A percentile compares a stretch with the other conserved stretches of the same genome.
These are phyloP conservation scores for Aspergillus sergii DNA, from an alignment of 2,329 filamentous ascomycete species.

Conservation along the genomic window DNA sequence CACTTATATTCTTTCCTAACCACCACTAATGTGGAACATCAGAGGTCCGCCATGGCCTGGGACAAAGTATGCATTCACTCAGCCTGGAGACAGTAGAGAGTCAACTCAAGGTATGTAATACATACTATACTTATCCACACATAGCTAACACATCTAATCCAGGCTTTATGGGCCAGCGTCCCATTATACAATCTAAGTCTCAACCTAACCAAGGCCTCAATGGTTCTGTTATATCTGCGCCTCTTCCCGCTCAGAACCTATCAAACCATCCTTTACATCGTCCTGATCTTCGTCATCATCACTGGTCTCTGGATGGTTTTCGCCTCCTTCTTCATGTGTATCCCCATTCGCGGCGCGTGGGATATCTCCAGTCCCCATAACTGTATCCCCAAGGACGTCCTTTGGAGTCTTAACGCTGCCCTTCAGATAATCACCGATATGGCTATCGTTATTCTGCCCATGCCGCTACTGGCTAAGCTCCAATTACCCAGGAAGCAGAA, in stretches of 20 bases:
- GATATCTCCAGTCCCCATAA: not conserved
- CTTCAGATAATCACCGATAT: constrained; percentile 32
- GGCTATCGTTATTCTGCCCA: constrained; percentile 28
- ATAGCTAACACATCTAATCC: not conserved
- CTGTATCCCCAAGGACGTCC: constrained; percentile 23
- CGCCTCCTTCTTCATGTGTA: constrained; percentile 30
- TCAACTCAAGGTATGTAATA: constrained; percentile 27
- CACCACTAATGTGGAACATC: not conserved
- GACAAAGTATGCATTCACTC: constrained; percentile 10
- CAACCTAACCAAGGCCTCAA: constrained; percentile 36
- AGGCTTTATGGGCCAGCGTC: constrained; percentile 37
- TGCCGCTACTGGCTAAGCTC: constrained; percentile 27
- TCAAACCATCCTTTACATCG: constrained; percentile 17
- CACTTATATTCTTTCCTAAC: not conserved
- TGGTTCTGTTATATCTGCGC: constrained; percentile 33
- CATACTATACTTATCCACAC: not conserved
- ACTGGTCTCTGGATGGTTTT: constrained; percentile 32
- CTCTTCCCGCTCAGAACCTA: constrained; percentile 31
- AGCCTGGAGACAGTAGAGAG: not conserved
- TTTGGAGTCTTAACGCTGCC: constrained; percentile 34
- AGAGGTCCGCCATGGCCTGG: constrained; percentile 30
- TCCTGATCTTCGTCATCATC: constrained; percentile 24
- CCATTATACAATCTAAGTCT: constrained; percentile 39
- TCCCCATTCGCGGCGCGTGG: constrained; percentile 32
- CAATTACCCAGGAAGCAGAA: constrained; percentile 27